phyloP scores from a whole-genome alignment of 2,329 filamentous ascomycete species.

The Monosporascus cannonballus region DNA sequence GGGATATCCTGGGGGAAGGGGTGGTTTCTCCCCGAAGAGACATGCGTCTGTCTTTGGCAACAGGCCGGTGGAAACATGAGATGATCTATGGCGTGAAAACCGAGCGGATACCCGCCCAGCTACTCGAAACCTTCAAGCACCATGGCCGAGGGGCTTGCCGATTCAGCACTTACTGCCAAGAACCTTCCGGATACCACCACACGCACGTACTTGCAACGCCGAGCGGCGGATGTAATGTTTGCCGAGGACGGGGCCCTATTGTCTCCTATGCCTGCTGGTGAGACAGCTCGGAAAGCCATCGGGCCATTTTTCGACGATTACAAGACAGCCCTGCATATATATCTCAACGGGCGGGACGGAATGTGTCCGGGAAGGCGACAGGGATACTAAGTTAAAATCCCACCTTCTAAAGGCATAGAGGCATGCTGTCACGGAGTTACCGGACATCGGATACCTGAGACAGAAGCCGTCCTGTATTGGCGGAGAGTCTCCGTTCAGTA shows the following conservation, averaged over 20 bases:
- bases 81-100: constrained; percentile 11
- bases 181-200: constrained; percentile 1
- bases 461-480: constrained; percentile 9
- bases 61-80: constrained; percentile 10
- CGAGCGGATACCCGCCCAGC: constrained; percentile 2
- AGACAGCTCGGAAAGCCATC: constrained; percentile 8
- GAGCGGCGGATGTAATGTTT: constrained; percentile 14
- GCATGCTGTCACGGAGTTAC: constrained; percentile 10
- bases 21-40: too few relatives aligned
- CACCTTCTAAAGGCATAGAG: constrained; percentile 11
- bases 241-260: constrained; percentile 3
- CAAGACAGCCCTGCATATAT: constrained; percentile 11
- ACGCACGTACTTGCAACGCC: constrained; percentile 10
- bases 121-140: constrained; percentile 1
- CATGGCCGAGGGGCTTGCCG: constrained; percentile 13
- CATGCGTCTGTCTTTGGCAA: constrained; percentile 5
- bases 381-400: constrained; percentile 4
- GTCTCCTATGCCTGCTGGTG: constrained; percentile 5
- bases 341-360: neutral
- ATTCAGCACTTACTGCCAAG: constrained; percentile 4
- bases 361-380: constrained; percentile 1
- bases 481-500: neutral
- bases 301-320: constrained; percentile 15
- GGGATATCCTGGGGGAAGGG: too few relatives aligned
- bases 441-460: constrained; percentile 1